phyloP scores from a whole-genome alignment of 257 asterid species.

The Solanum pimpinellifolium region DNA sequence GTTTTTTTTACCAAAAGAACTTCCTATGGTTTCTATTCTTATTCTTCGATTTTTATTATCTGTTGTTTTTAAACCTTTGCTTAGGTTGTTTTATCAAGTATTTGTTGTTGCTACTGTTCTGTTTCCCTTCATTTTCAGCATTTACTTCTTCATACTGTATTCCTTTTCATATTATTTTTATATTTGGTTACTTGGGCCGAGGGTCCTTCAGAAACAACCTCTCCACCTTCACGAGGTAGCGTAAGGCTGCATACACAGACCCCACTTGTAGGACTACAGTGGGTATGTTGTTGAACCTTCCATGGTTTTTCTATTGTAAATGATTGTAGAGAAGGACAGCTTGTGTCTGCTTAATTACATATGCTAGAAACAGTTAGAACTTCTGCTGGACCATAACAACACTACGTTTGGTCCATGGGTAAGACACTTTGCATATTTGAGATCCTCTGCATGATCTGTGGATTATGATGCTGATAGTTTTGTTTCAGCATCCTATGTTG shows the following conservation, averaged over 20 bases:
- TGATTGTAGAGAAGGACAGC: neutral
- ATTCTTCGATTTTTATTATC: neutral
- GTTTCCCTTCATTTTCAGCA: neutral
- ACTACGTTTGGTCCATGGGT: neutral
- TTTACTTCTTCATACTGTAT: neutral
- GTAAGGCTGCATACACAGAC: neutral
- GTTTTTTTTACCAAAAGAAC: neutral
- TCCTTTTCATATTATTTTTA: neutral
- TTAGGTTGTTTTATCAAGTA: neutral
- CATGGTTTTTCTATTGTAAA: neutral
- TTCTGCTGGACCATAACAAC: neutral
- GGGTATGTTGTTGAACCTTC: neutral
- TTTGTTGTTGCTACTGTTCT: neutral
- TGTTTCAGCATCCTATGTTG: neutral
- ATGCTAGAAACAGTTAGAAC: neutral
- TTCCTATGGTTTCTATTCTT: neutral
- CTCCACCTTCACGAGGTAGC: neutral
- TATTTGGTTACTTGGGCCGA: neutral
- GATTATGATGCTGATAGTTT: neutral
- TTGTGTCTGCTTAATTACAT: neutral
- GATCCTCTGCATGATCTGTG: neutral
- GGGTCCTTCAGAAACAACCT: neutral
- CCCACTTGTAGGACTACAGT: neutral
- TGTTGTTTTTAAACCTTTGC: neutral
- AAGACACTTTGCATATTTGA: neutral